phyloP scores from a whole-genome alignment of 2,329 filamentous ascomycete genomes.

The Aspergillus flavus region DNA sequence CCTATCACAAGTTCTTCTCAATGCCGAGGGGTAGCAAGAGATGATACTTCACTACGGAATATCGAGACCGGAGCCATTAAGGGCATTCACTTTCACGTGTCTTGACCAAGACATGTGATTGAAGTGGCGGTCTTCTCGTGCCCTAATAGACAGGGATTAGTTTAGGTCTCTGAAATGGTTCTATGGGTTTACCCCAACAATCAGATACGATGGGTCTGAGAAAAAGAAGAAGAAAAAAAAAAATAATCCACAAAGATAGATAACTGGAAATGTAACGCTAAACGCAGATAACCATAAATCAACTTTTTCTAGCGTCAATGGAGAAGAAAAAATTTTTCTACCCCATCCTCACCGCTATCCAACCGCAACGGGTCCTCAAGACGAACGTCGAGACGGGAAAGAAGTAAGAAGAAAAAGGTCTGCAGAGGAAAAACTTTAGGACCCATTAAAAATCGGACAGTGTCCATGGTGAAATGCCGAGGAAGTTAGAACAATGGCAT shows the following conservation, averaged over 20 bases:
- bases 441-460: not conserved
- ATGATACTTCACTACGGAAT: not conserved
- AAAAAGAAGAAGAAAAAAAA: not conserved
- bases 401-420: not conserved
- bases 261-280: too few species aligned
- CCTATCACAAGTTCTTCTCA: not conserved
- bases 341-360: not conserved
- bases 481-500: not conserved
- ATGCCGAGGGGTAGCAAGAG: not conserved
- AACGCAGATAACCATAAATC: slow-evolving; percentile 1
- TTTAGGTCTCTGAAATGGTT: not conserved
- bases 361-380: not conserved
- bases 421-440: not conserved
- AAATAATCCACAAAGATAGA: not conserved
- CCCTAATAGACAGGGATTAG: not conserved
- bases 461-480: slow-evolving; percentile 5
- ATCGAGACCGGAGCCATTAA: not conserved
- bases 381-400: not conserved
- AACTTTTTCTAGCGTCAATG: not conserved
- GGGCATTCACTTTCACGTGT: not conserved
- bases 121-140: not conserved
- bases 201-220: not conserved
- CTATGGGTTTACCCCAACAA: not conserved
- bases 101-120: not conserved
- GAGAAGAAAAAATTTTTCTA: not conserved